These are phyloP conservation scores for Phytophthora sansomeana DNA, from an alignment of 352 stramenopile species.

Conservation along the genomic window DNA sequence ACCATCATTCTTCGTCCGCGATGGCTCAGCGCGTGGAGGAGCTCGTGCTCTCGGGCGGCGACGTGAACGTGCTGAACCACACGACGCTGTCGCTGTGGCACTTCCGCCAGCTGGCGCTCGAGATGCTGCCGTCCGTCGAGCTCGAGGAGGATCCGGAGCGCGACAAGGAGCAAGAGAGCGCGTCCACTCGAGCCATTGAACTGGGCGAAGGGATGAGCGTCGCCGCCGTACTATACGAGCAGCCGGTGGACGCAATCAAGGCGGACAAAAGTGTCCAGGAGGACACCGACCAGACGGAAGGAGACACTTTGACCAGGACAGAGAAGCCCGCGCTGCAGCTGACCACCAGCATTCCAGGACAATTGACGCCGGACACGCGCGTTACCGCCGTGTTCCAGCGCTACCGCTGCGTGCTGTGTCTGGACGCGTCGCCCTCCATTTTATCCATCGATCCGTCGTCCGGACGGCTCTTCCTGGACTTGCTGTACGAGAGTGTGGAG, in stretches of 20 bases:
- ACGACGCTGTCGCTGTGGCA: slow-evolving; percentile 84
- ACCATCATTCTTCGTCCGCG: not conserved
- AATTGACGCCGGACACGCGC: slow-evolving; percentile 53
- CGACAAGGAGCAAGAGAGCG: slow-evolving; percentile 14
- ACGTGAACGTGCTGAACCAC: slow-evolving; percentile 79
- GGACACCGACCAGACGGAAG: not conserved
- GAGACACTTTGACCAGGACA: slow-evolving; percentile 21
- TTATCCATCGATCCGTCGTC: slow-evolving; percentile 82
- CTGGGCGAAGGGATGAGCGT: slow-evolving; percentile 81
- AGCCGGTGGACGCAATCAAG: not conserved
- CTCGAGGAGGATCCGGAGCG: slow-evolving; percentile 25
- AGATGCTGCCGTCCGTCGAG: slow-evolving; percentile 49
- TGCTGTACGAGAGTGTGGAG: slow-evolving; percentile 84
- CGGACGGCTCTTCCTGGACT: slow-evolving; percentile 79
- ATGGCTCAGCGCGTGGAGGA: slow-evolving; percentile 46
- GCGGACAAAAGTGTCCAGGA: slow-evolving; percentile 8
- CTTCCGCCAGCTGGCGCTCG: slow-evolving; percentile 68
- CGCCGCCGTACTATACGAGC: slow-evolving; percentile 52
- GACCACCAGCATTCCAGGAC: slow-evolving; percentile 34
- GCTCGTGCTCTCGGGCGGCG: slow-evolving; percentile 62
- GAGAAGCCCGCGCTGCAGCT: slow-evolving; percentile 24
- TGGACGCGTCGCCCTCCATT: slow-evolving; percentile 86
- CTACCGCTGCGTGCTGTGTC: slow-evolving; percentile 85
- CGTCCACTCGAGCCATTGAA: slow-evolving; percentile 34
- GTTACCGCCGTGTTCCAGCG: slow-evolving; percentile 74